Evolutionary conservation across 1,284 basidiomycete genomes (phyloP).

Genomic region (Rhodotorula sp.): DNA sequence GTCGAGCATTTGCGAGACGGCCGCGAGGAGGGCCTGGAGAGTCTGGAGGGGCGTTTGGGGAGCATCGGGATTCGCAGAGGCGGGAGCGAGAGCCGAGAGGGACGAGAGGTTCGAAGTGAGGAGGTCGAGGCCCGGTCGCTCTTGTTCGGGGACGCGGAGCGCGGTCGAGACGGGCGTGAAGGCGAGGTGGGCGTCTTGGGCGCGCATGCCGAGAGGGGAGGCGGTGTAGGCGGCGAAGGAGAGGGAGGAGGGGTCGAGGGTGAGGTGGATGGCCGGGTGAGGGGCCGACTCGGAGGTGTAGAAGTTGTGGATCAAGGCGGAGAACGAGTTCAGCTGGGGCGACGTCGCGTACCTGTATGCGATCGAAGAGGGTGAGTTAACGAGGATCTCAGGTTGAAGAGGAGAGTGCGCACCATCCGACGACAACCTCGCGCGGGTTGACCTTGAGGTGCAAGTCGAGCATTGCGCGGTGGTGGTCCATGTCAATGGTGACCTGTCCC

Average conservation of each 20-base stretch:
- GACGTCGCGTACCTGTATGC: constrained; percentile 78
- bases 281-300: constrained; percentile 89
- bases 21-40: constrained; percentile 40
- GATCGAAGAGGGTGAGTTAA: background rate
- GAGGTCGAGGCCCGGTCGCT: constrained; percentile 79
- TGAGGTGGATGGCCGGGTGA: constrained; percentile 87
- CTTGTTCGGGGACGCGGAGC: constrained; percentile 74
- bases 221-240: constrained; percentile 71
- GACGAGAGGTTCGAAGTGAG: constrained; percentile 55
- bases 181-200: constrained; percentile 61
- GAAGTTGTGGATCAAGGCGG: constrained; percentile 97
- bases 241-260: constrained; percentile 79
- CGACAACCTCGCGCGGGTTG: constrained; percentile 79
- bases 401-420: constrained; percentile 71
- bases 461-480: constrained; percentile 93
- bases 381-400: background rate
- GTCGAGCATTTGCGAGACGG: constrained; percentile 61
- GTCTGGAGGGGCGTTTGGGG: constrained; percentile 53
- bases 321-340: constrained; percentile 88
- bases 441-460: constrained; percentile 84
- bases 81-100: constrained; percentile 32
- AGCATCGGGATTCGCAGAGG: background rate
- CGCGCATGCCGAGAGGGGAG: constrained; percentile 66
- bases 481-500: constrained; percentile 89
- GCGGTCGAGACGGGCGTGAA: constrained; percentile 84